Base-by-base conservation (phyloP, 768 basidiomycete genomes). In the Leucocoprinus sp. region DNA sequence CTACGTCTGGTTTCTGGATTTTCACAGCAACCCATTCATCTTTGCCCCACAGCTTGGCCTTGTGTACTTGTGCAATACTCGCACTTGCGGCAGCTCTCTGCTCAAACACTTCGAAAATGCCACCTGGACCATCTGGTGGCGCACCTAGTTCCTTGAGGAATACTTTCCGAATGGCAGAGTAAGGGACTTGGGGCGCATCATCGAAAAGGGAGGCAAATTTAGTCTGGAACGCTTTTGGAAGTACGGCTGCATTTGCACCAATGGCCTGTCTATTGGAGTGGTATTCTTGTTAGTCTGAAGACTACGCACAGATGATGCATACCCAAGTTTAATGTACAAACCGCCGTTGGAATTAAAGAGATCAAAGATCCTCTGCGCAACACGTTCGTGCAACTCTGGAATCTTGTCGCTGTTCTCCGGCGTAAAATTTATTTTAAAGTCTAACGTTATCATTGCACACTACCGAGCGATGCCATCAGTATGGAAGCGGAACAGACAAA, bases 1-100 rank as follows among this genome's bases (percentile, higher is more conserved):
- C 73, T 5, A 97, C 88, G 26, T 80, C 84, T 2, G 90, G 91
- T 55, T 93, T 95, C 66, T 96, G 91, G 17, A 89, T 71, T 66
- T 97, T 97, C 50, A 97, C 93, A 0, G 93, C 93, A 1, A 97
- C 92, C 76, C 83, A 84, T 27, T 74, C 67, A 24, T 67, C 71
- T 39, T 53, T 45, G 18, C 62, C 62, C 69, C 73, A 70, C 12
- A 73, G 53, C 42, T 70, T 72, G 4, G 93, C 93, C 36, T 74
- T 72, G 58, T 96, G 93, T 0, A 96, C 93, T 59, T 96, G 93
- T 0, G 93, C 93, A 47, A 97, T 84, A 54, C 86, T 88, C 1
- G 93, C 93, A 50, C 85, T 89, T 0, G 93, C 93, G 1, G 88
- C 67, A 0, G 93, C 82, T 2, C 73, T 57, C 50, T 80, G 72